Evolutionary conservation across 2,329 filamentous ascomycete species (phyloP).

Genomic region (Meredithiella fracta): DNA sequence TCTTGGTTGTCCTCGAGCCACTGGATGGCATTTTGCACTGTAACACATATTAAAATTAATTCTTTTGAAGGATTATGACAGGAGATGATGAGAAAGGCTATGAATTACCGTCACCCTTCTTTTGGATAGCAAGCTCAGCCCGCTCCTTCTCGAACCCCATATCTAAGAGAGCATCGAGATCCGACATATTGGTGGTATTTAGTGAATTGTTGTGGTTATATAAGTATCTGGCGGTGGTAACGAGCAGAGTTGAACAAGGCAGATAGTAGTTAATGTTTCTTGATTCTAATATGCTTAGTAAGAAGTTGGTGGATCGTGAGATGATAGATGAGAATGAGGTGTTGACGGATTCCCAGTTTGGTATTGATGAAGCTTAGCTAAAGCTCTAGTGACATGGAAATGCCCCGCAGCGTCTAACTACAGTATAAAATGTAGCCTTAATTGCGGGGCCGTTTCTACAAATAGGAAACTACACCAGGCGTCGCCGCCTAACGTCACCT

Average conservation of each 20-base stretch:
- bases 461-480: background rate
- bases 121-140: slow-evolving; percentile 70
- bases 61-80: no score
- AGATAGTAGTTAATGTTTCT: background rate
- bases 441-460: background rate
- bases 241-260: background rate
- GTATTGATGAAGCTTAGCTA: background rate
- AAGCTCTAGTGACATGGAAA: background rate
- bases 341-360: background rate
- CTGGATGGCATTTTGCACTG: slow-evolving; percentile 77
- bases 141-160: slow-evolving; percentile 74
- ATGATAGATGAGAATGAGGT: background rate
- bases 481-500: no score
- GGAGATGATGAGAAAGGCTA: background rate
- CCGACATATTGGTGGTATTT: slow-evolving; percentile 35
- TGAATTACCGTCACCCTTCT: slow-evolving; percentile 59
- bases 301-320: no score
- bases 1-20: slow-evolving; percentile 91
- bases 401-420: background rate
- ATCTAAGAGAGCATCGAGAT: slow-evolving; percentile 45
- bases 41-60: background rate
- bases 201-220: background rate
- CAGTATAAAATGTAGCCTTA: background rate
- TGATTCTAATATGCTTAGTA: no score
- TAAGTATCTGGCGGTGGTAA: background rate